Conservation (phyloP, 805 yeast genomes). For the Metschnikowia baotianmanensis region DNA sequence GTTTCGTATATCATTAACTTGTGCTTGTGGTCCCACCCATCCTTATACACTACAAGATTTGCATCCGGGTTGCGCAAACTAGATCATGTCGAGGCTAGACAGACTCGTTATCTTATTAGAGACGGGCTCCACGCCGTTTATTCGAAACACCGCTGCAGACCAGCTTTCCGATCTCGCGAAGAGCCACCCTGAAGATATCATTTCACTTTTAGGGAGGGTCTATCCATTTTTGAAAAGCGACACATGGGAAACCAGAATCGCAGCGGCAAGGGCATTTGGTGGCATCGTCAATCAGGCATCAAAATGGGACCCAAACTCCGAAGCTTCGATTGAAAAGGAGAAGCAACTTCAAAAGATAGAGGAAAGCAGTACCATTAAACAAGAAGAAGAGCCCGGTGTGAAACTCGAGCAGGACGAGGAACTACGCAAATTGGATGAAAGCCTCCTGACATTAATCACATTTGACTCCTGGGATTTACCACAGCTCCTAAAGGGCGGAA, state of each 20-base stretch:
- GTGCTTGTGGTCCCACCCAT: background rate
- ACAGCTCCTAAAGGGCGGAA: slow-evolving; percentile 49
- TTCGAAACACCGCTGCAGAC: slow-evolving; percentile 94
- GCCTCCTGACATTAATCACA: slow-evolving; percentile 39
- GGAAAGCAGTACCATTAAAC: slow-evolving; percentile 23
- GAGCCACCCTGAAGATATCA: slow-evolving; percentile 90
- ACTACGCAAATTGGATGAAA: slow-evolving; percentile 40
- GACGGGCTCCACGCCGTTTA: slow-evolving; percentile 92
- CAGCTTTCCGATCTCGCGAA: slow-evolving; percentile 92
- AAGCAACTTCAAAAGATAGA: slow-evolving; percentile 17
- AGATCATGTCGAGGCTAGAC: slow-evolving; percentile 52
- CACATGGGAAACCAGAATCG: slow-evolving; percentile 94
- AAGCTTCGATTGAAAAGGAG: slow-evolving; percentile 29
- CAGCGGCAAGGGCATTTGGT: slow-evolving; percentile 94
- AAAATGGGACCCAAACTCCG: slow-evolving; percentile 78
- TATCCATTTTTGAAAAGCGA: slow-evolving; percentile 80
- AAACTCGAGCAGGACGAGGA: slow-evolving; percentile 44
- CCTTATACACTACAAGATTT: background rate
- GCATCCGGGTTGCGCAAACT: no score
- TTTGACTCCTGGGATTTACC: slow-evolving; percentile 51
- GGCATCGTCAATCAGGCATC: slow-evolving; percentile 80
- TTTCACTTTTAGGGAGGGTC: slow-evolving; percentile 79
- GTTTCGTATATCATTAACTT: no score
- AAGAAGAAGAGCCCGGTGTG: slow-evolving; percentile 27
- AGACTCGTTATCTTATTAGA: slow-evolving; percentile 65